These are phyloP conservation scores for Taphrina pruni DNA, from an alignment of 1,139 yeast species.

Conservation along the genomic window DNA sequence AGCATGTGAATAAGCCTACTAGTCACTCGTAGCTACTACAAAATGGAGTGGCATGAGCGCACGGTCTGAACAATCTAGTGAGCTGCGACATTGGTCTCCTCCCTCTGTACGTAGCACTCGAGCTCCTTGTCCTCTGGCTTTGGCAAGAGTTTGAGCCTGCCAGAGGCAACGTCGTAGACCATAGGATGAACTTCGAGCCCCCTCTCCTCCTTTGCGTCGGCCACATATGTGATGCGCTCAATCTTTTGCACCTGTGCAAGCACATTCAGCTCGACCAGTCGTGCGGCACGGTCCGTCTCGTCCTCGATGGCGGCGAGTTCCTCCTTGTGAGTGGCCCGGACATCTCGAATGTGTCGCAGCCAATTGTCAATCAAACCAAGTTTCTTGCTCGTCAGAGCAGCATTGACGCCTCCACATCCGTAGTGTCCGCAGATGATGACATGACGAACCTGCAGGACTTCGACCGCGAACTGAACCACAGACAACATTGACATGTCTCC, in stretches of 20 bases:
- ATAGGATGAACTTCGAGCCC: slow-evolving; percentile 87
- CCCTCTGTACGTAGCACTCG: slow-evolving; percentile 36
- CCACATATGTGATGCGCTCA: slow-evolving; percentile 75
- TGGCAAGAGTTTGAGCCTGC: slow-evolving; percentile 61
- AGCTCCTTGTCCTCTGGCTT: slow-evolving; percentile 51
- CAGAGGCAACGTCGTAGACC: slow-evolving; percentile 84
- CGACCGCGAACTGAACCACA: slow-evolving; percentile 88
- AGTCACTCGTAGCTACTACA: background rate
- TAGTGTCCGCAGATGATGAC: slow-evolving; percentile 96
- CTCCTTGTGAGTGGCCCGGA: slow-evolving; percentile 62
- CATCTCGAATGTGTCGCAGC: slow-evolving; percentile 75
- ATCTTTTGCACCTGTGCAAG: slow-evolving; percentile 63
- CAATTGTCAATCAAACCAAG: slow-evolving; percentile 78
- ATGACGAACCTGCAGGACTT: slow-evolving; percentile 79
- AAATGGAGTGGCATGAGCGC: no score
- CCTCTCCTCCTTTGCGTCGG: slow-evolving; percentile 69
- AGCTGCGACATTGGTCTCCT: slow-evolving; percentile 8
- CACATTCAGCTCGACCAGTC: slow-evolving; percentile 81
- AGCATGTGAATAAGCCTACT: background rate
- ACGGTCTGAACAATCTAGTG: background rate
- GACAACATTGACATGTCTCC: slow-evolving; percentile 80
- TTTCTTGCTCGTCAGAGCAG: slow-evolving; percentile 72
- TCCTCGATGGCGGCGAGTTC: slow-evolving; percentile 54
- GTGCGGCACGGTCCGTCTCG: slow-evolving; percentile 61
- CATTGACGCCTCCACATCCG: slow-evolving; percentile 96